Evolutionary conservation across 192 early-diverging fungal genomes (phyloP), one percentile per base, ranked within the genome.

Genomic region (Chytriomyces confervae): DNA sequence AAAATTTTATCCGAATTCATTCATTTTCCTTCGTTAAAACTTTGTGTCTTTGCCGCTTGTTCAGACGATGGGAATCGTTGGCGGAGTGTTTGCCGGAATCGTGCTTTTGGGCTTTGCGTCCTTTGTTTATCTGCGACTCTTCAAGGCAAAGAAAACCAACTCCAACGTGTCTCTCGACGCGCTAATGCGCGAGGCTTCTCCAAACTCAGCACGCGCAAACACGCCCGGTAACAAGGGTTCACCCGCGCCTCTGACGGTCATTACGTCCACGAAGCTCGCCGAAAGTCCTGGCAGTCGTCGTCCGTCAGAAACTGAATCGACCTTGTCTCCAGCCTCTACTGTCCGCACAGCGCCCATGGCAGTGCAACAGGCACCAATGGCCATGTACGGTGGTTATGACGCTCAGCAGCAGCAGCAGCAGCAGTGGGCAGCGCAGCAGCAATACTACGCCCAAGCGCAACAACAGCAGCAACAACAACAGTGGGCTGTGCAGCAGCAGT

Each of bases 91-190:
- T 27, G 50, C 69, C 8, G 50, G 8, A 9, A 45, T 70, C 11
- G 53, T 53, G 7, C 50, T 70, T 3, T 10, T 53, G 7, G 50
- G 18, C 11, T 70, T 70, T 43, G 50, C 23, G 10, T 53, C 9
- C 47, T 70, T 70, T 43, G 27, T 70, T n/a, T 50, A 53, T 29
- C 18, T 43, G 47, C 69, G 69, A 8, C 69, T 70, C 49, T 57
- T 53, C 18, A 49, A 51, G 50, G 16, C 53, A 57, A 70, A 70
- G 27, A 57, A 57, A 5, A 57, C 13, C 16, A 70, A 51, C 3
- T 10, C 69, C 11, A 57, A 8, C 3, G 69, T 70, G 13, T 53
- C 69, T 18, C 47, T 70, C n/a, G 69, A 70, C 47, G 46, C 69
- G 13, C 27, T 70, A 3, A 49, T 70, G 9, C n/a, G 18, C 0